phyloP scores from a whole-genome alignment of 2,329 filamentous ascomycete genomes.

The Aschersonia sp. region DNA sequence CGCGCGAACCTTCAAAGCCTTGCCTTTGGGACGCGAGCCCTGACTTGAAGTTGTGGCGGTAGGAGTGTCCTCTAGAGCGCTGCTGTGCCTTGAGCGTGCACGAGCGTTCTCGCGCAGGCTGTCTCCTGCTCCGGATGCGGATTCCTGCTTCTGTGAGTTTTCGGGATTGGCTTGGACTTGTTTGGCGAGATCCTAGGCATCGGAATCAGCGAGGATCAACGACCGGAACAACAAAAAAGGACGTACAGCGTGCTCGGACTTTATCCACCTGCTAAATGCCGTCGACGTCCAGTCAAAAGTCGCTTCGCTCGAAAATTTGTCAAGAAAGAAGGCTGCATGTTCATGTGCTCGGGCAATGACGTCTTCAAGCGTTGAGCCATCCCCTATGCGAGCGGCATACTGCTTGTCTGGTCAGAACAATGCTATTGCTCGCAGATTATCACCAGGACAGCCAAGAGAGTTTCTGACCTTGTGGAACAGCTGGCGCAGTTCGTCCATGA shows the following conservation, averaged over 20 bases:
- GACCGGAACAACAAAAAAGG: background rate
- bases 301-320: slow-evolving; percentile 31
- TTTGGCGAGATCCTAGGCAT: slow-evolving; percentile 12
- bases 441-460: background rate
- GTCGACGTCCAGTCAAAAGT: slow-evolving; percentile 28
- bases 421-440: background rate
- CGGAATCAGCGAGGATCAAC: background rate
- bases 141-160: slow-evolving; percentile 8
- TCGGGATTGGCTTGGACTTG: slow-evolving; percentile 9
- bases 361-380: slow-evolving; percentile 36
- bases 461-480: slow-evolving; percentile 15
- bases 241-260: slow-evolving; percentile 23
- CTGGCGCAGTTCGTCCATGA: slow-evolving; percentile 13
- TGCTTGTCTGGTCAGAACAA: slow-evolving; percentile 8
- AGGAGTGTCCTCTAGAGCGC: slow-evolving; percentile 4
- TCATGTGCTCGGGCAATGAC: slow-evolving; percentile 29
- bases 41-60: background rate
- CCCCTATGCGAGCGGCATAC: slow-evolving; percentile 37
- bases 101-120: slow-evolving; percentile 5
- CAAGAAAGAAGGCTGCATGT: slow-evolving; percentile 36
- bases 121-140: slow-evolving; percentile 8
- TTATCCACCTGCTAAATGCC: slow-evolving; percentile 34
- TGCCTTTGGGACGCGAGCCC: no score
- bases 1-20: no score
- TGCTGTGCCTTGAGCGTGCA: slow-evolving; percentile 4